A percentile compares a stretch with the other conserved stretches of the same genome.
Conservation (phyloP, 371 early-diverging fungal genomes). For the Dichotomocladium elegans region DNA sequence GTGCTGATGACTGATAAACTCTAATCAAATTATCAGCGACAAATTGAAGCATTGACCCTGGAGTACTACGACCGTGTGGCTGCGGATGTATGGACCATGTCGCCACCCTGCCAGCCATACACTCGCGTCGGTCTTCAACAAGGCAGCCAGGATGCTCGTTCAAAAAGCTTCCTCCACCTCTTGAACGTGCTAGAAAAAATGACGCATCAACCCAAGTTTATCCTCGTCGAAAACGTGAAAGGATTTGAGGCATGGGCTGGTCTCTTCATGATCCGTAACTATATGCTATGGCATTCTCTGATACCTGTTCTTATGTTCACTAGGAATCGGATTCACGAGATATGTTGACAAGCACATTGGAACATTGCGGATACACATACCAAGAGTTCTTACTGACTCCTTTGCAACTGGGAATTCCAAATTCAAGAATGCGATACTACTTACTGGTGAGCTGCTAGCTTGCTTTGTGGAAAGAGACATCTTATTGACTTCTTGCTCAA, state of each 20-base stretch:
- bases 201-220: constrained; percentile 59
- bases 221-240: constrained; percentile 81
- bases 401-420: constrained; percentile 64
- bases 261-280: too few relatives aligned
- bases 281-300: not conserved
- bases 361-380: constrained; percentile 43
- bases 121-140: constrained; percentile 73
- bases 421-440: constrained; percentile 69
- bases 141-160: constrained; percentile 72
- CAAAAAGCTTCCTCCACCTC: constrained; percentile 71
- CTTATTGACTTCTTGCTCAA: not conserved
- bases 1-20: not conserved
- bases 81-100: constrained; percentile 82
- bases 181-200: constrained; percentile 59
- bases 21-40: not conserved
- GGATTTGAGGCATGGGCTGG: constrained; percentile 66
- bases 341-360: constrained; percentile 46
- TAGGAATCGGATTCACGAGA: constrained; percentile 62
- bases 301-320: not conserved
- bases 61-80: constrained; percentile 57
- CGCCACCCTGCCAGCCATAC: constrained; percentile 85
- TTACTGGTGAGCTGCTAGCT: constrained; percentile 36
- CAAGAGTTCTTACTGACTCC: constrained; percentile 71
- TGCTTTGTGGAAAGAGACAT: not conserved
- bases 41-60: constrained; percentile 63